A percentile compares a stretch with the other conserved stretches of the same genome.
These are phyloP conservation scores for Colletotrichum falcatum DNA, from an alignment of 2,329 filamentous ascomycete species.

Conservation along the genomic window DNA sequence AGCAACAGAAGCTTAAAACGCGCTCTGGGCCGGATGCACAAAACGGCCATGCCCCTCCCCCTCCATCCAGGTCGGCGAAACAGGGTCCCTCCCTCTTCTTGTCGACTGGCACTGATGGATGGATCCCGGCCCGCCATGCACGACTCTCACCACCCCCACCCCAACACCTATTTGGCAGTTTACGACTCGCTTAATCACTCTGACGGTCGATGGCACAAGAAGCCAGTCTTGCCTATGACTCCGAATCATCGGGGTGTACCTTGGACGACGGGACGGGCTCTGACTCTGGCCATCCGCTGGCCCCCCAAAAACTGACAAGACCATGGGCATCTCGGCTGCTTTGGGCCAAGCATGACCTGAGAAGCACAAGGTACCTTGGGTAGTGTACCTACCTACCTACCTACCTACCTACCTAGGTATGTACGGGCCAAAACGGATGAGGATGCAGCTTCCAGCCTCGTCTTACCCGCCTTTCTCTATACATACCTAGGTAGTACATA, in stretches of 20 bases:
- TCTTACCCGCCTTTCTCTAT: constrained; percentile 12
- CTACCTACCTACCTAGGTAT: too few relatives aligned
- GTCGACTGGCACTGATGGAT: constrained; percentile 27
- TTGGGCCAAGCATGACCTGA: constrained; percentile 21
- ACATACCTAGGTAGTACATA: too few relatives aligned
- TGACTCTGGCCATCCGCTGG: not conserved
- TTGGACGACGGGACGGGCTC: not conserved
- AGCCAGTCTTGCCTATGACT: not conserved
- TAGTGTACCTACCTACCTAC: too few relatives aligned
- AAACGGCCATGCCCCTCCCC: constrained; percentile 21
- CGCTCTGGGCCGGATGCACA: constrained; percentile 32
- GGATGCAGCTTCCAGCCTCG: constrained; percentile 1
- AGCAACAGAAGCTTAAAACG: constrained; percentile 36
- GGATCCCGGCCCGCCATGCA: constrained; percentile 28
- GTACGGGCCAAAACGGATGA: constrained; percentile 8
- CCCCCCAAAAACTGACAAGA: not conserved
- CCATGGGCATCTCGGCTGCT: constrained; percentile 25
- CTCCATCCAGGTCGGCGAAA: constrained; percentile 25
- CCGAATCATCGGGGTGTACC: not conserved
- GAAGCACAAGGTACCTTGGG: constrained; percentile 11
- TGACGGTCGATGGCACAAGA: not conserved
- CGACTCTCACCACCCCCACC: constrained; percentile 20
- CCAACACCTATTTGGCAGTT: not conserved
- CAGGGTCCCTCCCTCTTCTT: constrained; percentile 33
- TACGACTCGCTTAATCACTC: not conserved